Percentiles rank a stretch among this genome's conserved stretches.
Evolutionary conservation across 1,284 basidiomycete species (phyloP).

Genomic region (Leccinum subrobustum): DNA sequence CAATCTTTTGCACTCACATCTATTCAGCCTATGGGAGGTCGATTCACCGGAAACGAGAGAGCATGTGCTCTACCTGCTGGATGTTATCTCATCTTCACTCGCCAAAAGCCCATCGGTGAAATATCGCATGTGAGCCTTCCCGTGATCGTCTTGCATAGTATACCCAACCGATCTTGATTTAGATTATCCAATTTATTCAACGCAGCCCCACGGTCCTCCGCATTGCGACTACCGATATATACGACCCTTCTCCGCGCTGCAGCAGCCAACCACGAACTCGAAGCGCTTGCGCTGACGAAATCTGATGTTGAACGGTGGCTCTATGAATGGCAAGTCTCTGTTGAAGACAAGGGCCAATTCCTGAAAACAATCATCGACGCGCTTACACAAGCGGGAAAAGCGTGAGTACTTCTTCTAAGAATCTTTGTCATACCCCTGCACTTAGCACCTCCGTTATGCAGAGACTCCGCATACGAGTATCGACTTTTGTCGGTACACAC

Average conservation of each 20-base stretch:
- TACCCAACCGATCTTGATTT: slow-evolving; percentile 10
- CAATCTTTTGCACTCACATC: slow-evolving; percentile 74
- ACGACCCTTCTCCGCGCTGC: slow-evolving; percentile 67
- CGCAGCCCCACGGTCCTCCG: slow-evolving; percentile 66
- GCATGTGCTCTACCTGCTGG: slow-evolving; percentile 50
- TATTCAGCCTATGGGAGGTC: slow-evolving; percentile 55
- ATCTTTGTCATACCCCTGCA: background rate
- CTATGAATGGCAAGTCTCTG: slow-evolving; percentile 69
- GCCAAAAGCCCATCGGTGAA: slow-evolving; percentile 54
- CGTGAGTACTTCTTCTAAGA: slow-evolving; percentile 41
- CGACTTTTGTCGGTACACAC: slow-evolving; percentile 60
- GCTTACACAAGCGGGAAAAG: slow-evolving; percentile 56
- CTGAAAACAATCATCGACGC: slow-evolving; percentile 65
- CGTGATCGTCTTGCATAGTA: background rate
- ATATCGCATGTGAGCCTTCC: slow-evolving; percentile 63
- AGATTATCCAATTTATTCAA: slow-evolving; percentile 92
- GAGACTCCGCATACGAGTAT: slow-evolving; percentile 63
- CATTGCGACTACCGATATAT: slow-evolving; percentile 67
- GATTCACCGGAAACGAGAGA: slow-evolving; percentile 54
- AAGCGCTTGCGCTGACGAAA: slow-evolving; percentile 24
- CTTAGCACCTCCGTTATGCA: slow-evolving; percentile 26
- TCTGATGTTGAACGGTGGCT: background rate
- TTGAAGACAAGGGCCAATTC: slow-evolving; percentile 69
- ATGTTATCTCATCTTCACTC: slow-evolving; percentile 55
- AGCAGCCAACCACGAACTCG: slow-evolving; percentile 66